phyloP scores from a whole-genome alignment of 169 alveolate genomes.

The Theileria orientalis region DNA sequence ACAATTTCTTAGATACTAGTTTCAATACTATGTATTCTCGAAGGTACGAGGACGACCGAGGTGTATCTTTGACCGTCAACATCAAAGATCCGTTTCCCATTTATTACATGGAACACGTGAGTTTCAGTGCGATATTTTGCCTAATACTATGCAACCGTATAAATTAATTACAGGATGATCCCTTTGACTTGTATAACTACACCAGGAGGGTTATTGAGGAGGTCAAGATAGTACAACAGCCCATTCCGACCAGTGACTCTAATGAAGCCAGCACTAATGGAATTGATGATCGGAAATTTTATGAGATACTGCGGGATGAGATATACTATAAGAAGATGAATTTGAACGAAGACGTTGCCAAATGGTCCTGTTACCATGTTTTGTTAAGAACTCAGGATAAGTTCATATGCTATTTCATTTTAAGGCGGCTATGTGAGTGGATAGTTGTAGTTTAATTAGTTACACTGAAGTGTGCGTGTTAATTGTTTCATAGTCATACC shows the following conservation, averaged over 20 bases:
- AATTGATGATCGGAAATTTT: background rate
- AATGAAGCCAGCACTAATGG: background rate
- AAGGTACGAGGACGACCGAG: conserved; percentile 46
- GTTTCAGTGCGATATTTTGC: background rate
- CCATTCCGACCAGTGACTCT: background rate
- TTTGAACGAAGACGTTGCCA: conserved; percentile 53
- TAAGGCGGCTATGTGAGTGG: conserved; percentile 50
- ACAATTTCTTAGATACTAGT: conserved; percentile 21
- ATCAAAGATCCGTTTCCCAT: conserved; percentile 28
- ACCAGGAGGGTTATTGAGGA: conserved; percentile 42
- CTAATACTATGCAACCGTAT: background rate
- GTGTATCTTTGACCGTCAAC: conserved; percentile 33
- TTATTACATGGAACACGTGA: conserved; percentile 11
- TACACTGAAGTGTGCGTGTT: background rate
- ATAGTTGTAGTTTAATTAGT: background rate
- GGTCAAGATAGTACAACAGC: background rate
- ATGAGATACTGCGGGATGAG: conserved; percentile 28
- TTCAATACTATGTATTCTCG: conserved; percentile 23
- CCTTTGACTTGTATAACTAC: conserved; percentile 29
- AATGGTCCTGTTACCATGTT: conserved; percentile 60
- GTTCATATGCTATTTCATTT: conserved; percentile 29
- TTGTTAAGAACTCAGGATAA: conserved; percentile 17
- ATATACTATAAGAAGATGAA: conserved; percentile 58
- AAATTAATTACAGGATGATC: background rate
- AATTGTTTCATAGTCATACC: conserved; percentile 31